Conservation (phyloP, 2,329 filamentous ascomycete genomes). For the Sporothrix variecibatus region DNA sequence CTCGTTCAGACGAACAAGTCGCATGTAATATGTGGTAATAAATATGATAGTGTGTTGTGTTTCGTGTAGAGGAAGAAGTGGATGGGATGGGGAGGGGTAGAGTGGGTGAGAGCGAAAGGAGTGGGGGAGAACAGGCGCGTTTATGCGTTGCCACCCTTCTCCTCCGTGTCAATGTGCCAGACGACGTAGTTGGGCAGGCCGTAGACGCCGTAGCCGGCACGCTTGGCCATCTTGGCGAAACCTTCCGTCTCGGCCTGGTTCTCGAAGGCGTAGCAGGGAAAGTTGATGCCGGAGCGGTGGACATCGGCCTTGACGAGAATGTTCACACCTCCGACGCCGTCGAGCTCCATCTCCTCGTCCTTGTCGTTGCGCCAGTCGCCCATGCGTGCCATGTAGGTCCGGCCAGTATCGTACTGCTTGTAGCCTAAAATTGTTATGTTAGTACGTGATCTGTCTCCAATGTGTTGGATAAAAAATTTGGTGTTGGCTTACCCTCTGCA, state of each 20-base stretch:
- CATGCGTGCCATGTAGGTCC: constrained; percentile 85
- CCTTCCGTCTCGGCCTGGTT: constrained; percentile 99
- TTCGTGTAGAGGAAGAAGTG: neutral
- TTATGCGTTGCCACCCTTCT: constrained; percentile 80
- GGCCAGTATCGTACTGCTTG: constrained; percentile 87
- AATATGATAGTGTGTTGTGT: neutral
- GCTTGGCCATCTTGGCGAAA: constrained; percentile 98
- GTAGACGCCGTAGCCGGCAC: constrained; percentile 88
- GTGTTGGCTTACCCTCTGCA: constrained; percentile 69
- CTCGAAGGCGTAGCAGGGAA: constrained; percentile 93
- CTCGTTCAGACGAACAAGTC: constrained; percentile 25
- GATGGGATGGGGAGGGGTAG: neutral
- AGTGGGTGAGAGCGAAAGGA: neutral
- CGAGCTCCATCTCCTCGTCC: constrained; percentile 86
- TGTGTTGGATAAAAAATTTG: neutral
- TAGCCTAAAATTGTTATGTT: constrained; percentile 61
- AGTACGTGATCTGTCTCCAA: neutral
- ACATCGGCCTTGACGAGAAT: constrained; percentile 98
- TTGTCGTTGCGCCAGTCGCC: constrained; percentile 92
- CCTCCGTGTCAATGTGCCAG: constrained; percentile 96
- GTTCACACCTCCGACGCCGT: constrained; percentile 95
- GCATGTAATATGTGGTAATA: constrained; percentile 22
- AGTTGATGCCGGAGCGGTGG: constrained; percentile 95
- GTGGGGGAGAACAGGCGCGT: neutral
- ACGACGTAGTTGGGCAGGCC: constrained; percentile 97